Percentiles rank a stretch among this genome's conserved stretches.
Evolutionary conservation across 2,329 filamentous ascomycete species (phyloP).

Genomic region (Boeremia exigua): DNA sequence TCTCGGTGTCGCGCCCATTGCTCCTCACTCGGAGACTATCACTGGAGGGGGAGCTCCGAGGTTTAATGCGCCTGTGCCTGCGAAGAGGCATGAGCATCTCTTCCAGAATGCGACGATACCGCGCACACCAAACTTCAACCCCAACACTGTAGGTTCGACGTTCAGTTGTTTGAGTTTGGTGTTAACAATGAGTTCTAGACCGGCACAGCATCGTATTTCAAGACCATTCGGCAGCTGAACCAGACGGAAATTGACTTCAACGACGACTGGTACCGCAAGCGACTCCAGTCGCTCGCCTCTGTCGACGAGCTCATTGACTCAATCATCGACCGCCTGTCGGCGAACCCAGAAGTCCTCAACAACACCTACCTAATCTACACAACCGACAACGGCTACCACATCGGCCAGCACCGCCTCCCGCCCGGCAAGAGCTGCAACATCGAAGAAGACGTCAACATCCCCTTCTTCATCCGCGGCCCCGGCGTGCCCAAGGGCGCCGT

Average conservation of each 20-base stretch:
- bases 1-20: slow-evolving; percentile 68
- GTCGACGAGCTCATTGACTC: slow-evolving; percentile 62
- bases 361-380: slow-evolving; percentile 56
- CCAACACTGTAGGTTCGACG: slow-evolving; percentile 49
- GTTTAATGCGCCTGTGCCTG: slow-evolving; percentile 64
- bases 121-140: slow-evolving; percentile 70
- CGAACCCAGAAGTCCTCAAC: slow-evolving; percentile 50
- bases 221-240: slow-evolving; percentile 49
- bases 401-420: slow-evolving; percentile 50
- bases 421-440: slow-evolving; percentile 50
- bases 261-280: slow-evolving; percentile 59
- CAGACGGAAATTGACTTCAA: slow-evolving; percentile 57
- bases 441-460: slow-evolving; percentile 53
- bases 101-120: slow-evolving; percentile 67
- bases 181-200: neutral
- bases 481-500: slow-evolving; percentile 36
- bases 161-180: neutral
- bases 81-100: slow-evolving; percentile 66
- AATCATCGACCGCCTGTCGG: slow-evolving; percentile 52
- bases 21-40: slow-evolving; percentile 60
- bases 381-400: slow-evolving; percentile 52
- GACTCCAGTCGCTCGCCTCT: slow-evolving; percentile 58
- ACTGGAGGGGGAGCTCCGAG: slow-evolving; percentile 6
- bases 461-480: slow-evolving; percentile 50
- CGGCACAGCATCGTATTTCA: slow-evolving; percentile 29